These are phyloP conservation scores for Trichoderma virens DNA, from an alignment of 495 filamentous ascomycete species.

Conservation along the genomic window DNA sequence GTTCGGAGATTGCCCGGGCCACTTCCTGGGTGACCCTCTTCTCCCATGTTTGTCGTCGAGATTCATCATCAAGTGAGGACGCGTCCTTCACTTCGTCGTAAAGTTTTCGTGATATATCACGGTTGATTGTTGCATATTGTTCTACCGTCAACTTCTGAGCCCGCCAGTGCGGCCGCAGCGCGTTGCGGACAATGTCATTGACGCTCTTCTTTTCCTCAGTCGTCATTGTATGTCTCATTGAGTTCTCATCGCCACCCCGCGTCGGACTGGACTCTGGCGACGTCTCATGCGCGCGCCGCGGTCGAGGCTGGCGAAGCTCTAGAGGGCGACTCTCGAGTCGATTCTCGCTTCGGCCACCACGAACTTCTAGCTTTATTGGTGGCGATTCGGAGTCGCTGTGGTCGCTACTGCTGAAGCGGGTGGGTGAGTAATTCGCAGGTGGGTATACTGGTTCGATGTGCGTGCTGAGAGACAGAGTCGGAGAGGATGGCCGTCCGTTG, in stretches of 20 bases:
- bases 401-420: slow-evolving; percentile 36
- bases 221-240: slow-evolving; percentile 49
- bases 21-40: slow-evolving; percentile 68
- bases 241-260: slow-evolving; percentile 8
- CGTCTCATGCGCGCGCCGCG: slow-evolving; percentile 27
- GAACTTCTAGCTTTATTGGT: slow-evolving; percentile 13
- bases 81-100: slow-evolving; percentile 69
- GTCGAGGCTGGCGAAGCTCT: slow-evolving; percentile 45
- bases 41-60: slow-evolving; percentile 53
- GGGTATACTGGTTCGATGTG: slow-evolving; percentile 54
- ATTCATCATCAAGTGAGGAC: slow-evolving; percentile 43
- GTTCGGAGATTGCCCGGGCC: slow-evolving; percentile 48
- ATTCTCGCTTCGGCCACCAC: not conserved
- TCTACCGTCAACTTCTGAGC: slow-evolving; percentile 65
- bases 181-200: slow-evolving; percentile 69
- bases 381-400: slow-evolving; percentile 38
- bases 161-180: slow-evolving; percentile 68
- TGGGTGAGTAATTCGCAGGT: slow-evolving; percentile 53
- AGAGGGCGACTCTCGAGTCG: slow-evolving; percentile 15
- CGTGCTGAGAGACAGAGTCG: slow-evolving; percentile 61
- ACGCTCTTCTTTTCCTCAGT: slow-evolving; percentile 71
- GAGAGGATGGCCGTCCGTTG: slow-evolving; percentile 47
- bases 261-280: slow-evolving; percentile 19
- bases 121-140: slow-evolving; percentile 82
- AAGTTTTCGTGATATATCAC: slow-evolving; percentile 71